Conservation (phyloP, 352 stramenopile genomes). For the Phytophthora sansomeana region DNA sequence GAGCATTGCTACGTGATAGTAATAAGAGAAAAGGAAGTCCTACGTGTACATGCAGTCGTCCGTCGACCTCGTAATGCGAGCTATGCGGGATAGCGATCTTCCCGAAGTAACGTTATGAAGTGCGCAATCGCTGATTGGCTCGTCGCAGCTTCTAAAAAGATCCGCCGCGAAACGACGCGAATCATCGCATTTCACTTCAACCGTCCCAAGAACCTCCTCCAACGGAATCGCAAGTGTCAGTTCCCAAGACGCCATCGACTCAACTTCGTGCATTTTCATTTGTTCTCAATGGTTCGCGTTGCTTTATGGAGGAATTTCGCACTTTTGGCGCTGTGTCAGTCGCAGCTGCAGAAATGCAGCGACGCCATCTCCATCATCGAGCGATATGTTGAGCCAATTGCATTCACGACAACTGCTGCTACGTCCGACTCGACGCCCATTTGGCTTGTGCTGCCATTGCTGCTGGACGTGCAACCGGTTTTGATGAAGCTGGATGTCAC, state of each 20-base stretch:
- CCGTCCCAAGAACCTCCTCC: neutral
- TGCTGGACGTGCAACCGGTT: slow-evolving; percentile 63
- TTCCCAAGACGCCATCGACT: slow-evolving; percentile 15
- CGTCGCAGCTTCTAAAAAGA: slow-evolving; percentile 8
- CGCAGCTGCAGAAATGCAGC: neutral
- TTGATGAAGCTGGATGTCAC: slow-evolving; percentile 48
- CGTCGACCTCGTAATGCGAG: too few species aligned
- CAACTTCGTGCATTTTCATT: neutral
- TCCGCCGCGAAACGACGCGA: slow-evolving; percentile 24
- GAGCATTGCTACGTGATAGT: too few species aligned
- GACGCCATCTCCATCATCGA: slow-evolving; percentile 18
- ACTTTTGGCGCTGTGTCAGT: slow-evolving; percentile 17
- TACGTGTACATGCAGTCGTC: too few species aligned
- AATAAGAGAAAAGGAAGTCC: too few species aligned
- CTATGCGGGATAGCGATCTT: neutral
- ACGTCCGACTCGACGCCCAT: slow-evolving; percentile 9
- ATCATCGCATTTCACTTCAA: slow-evolving; percentile 22
- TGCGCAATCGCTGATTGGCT: slow-evolving; percentile 9
- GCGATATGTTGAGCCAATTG: slow-evolving; percentile 5
- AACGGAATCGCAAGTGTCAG: slow-evolving; percentile 9
- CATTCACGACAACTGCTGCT: slow-evolving; percentile 18
- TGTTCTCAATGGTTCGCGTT: slow-evolving; percentile 7
- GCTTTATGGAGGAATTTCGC: slow-evolving; percentile 4
- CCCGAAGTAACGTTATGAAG: slow-evolving; percentile 32
- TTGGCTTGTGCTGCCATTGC: slow-evolving; percentile 47